Evolutionary conservation across 2,329 filamentous ascomycete genomes (phyloP).

Genomic region (Cryphonectria nitschkei): DNA sequence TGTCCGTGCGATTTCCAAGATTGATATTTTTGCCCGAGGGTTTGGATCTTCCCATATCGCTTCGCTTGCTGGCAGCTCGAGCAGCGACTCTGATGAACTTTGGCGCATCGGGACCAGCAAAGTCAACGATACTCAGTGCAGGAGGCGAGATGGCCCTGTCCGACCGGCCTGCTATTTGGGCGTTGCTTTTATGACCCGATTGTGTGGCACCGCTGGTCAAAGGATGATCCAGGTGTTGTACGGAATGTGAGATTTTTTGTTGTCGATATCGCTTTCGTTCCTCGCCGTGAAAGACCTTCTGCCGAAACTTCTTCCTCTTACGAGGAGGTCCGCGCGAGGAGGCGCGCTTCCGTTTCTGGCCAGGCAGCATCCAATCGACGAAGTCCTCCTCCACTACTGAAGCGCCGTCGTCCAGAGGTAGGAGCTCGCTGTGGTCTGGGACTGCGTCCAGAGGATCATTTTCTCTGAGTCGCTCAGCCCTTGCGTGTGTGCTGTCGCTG

Average conservation of each 20-base stretch:
- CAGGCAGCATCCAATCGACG: conserved; percentile 55
- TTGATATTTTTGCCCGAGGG: conserved; percentile 61
- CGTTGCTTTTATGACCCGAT: not conserved
- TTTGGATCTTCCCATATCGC: conserved; percentile 57
- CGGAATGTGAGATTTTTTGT: conserved; percentile 38
- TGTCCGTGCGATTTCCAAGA: conserved; percentile 64
- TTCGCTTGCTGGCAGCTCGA: conserved; percentile 54
- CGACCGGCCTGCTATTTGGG: conserved; percentile 14
- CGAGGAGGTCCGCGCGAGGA: conserved; percentile 36
- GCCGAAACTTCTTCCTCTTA: conserved; percentile 35
- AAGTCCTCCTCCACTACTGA: conserved; percentile 55
- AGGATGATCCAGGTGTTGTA: conserved; percentile 26
- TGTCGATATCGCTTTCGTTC: conserved; percentile 34
- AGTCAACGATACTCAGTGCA: conserved; percentile 63
- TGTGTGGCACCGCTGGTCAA: not conserved
- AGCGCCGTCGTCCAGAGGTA: conserved; percentile 30
- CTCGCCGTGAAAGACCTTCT: conserved; percentile 39
- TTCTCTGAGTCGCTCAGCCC: not conserved
- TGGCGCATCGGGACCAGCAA: conserved; percentile 56
- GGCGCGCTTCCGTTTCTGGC: conserved; percentile 45
- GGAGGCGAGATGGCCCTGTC: conserved; percentile 37
- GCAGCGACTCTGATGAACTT: conserved; percentile 65
- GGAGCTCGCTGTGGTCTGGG: conserved; percentile 2
- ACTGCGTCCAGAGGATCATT: not conserved
- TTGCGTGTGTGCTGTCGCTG: not conserved